Evolutionary conservation across 2,329 filamentous ascomycete genomes (phyloP).

Genomic region (Arthrobotrys musiformis): DNA sequence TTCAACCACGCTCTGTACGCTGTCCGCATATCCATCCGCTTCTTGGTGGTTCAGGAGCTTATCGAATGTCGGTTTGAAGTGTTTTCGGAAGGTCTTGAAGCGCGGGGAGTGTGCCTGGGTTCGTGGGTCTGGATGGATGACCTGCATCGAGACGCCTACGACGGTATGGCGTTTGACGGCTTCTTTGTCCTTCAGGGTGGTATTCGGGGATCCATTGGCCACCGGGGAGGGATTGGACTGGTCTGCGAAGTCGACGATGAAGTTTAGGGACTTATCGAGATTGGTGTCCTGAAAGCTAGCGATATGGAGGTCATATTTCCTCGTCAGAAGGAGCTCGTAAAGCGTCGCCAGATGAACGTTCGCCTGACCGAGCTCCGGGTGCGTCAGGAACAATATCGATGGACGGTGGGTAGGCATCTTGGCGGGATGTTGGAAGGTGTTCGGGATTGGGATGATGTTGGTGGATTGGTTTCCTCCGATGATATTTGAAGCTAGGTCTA

Average conservation of each 20-base stretch:
- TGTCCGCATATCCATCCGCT: constrained; percentile 41
- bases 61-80: constrained; percentile 48
- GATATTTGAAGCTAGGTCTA: background rate
- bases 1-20: constrained; percentile 48
- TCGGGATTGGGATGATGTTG: background rate
- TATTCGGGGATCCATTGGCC: background rate
- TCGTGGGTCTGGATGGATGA: constrained; percentile 49
- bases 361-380: constrained; percentile 56
- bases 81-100: constrained; percentile 44
- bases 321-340: constrained; percentile 41
- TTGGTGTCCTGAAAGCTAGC: constrained; percentile 51
- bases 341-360: constrained; percentile 55
- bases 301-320: constrained; percentile 53
- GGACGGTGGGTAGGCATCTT: constrained; percentile 22
- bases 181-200: background rate
- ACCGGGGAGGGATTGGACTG: background rate
- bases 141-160: constrained; percentile 43
- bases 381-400: constrained; percentile 56
- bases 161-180: constrained; percentile 44
- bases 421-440: background rate
- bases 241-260: constrained; percentile 51
- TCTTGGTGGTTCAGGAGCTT: constrained; percentile 45
- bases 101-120: constrained; percentile 48
- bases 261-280: constrained; percentile 39
- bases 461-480: background rate